phyloP scores from a whole-genome alignment of 345 rosid species.

The thale cress (Arabidopsis thaliana) region TAIR10.1 NC_003071.7:10902001-10902500 shows the following conservation, averaged over 20 bases:
- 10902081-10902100: background rate
- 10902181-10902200: slow-evolving; percentile 8
- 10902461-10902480: slow-evolving; percentile 70
- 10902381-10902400: slow-evolving; percentile 96
- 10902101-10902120: background rate
- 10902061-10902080: background rate
- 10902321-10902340: background rate
- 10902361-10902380: slow-evolving; percentile 86
- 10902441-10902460: slow-evolving; percentile 65
- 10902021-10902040: slow-evolving; percentile 37
- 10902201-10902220: slow-evolving; percentile 83
- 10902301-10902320: background rate
- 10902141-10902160: background rate
- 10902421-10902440: slow-evolving; percentile 96
- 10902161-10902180: background rate
- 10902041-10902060: slow-evolving; percentile 10
- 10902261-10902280: slow-evolving; percentile 92
- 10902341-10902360: background rate
- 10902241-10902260: slow-evolving; percentile 93
- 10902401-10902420: slow-evolving; percentile 82
- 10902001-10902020: slow-evolving; percentile 95
- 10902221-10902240: slow-evolving; percentile 94
- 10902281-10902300: slow-evolving; percentile 59
- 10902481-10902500: slow-evolving; percentile 46
- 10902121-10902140: background rate